Evolutionary conservation across 2,329 filamentous ascomycete species (phyloP).

Genomic region (Fonsecaea pedrosoi): DNA sequence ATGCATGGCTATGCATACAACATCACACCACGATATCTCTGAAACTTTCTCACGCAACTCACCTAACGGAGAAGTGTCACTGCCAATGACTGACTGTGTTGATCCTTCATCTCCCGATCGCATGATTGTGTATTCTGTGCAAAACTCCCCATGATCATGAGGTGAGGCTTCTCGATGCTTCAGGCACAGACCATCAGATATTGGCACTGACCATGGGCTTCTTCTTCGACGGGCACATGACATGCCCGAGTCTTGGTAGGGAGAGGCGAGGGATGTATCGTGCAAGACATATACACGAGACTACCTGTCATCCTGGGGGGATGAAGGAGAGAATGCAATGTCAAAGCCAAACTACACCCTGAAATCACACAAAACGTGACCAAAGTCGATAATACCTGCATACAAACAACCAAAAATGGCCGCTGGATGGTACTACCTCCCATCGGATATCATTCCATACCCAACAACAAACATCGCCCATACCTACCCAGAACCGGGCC

Average conservation of each 20-base stretch:
- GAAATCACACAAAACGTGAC: background rate
- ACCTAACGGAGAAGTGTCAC: background rate
- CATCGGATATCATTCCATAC: conserved; percentile 32
- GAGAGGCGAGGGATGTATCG: background rate
- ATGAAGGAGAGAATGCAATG: background rate
- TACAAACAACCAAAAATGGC: conserved; percentile 17
- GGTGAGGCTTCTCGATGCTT: conserved; percentile 22
- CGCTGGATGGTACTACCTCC: conserved; percentile 28
- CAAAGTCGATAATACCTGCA: background rate
- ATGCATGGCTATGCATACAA: background rate
- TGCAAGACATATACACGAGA: conserved; percentile 13
- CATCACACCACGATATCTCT: conserved; percentile 12
- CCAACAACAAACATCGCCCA: conserved; percentile 34
- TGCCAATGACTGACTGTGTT: background rate
- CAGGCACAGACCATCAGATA: conserved; percentile 9
- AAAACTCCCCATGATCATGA: conserved; percentile 13
- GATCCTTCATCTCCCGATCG: conserved; percentile 1
- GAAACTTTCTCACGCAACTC: background rate
- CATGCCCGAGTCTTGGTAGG: background rate
- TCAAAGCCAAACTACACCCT: background rate
- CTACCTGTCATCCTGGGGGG: background rate
- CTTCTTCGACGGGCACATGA: conserved; percentile 15
- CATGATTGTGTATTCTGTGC: conserved; percentile 14
- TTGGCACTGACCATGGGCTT: background rate
- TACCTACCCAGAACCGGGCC: conserved; percentile 34